A percentile compares a stretch with the other conserved stretches of the same genome.
phyloP scores from a whole-genome alignment of 2,329 filamentous ascomycete genomes.

The Fusarium multiceps region DNA sequence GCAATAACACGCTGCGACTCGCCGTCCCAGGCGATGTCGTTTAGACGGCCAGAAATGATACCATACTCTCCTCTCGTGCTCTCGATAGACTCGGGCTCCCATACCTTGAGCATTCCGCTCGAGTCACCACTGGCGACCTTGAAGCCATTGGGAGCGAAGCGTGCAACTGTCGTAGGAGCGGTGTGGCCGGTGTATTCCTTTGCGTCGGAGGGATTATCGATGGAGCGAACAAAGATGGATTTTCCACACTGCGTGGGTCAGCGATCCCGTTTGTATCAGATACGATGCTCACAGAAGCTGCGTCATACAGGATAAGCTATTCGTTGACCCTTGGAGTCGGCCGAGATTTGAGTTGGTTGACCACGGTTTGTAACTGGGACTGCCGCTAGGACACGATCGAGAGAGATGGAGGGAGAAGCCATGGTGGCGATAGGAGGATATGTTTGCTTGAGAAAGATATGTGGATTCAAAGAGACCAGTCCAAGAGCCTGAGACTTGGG shows the following conservation, averaged over 20 bases:
- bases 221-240: slow-evolving; percentile 94
- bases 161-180: slow-evolving; percentile 87
- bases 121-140: slow-evolving; percentile 94
- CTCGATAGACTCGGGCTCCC: slow-evolving; percentile 87
- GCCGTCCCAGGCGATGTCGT: slow-evolving; percentile 97
- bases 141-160: slow-evolving; percentile 93
- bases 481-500: neutral
- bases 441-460: neutral
- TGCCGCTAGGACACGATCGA: slow-evolving; percentile 82
- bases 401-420: slow-evolving; percentile 61
- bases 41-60: slow-evolving; percentile 94
- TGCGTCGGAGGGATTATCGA: slow-evolving; percentile 85
- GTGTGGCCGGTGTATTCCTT: slow-evolving; percentile 96
- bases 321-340: slow-evolving; percentile 88
- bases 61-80: slow-evolving; percentile 93
- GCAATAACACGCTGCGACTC: slow-evolving; percentile 97
- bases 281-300: neutral
- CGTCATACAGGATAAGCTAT: slow-evolving; percentile 87
- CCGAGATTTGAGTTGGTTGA: slow-evolving; percentile 87
- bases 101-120: slow-evolving; percentile 86
- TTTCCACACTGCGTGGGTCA: slow-evolving; percentile 78
- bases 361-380: slow-evolving; percentile 85
- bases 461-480: neutral
- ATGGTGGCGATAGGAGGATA: slow-evolving; percentile 36
- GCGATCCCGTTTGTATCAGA: slow-evolving; percentile 5